Base-by-base conservation (phyloP, 495 filamentous ascomycete species). In the Tuber brumale region DNA sequence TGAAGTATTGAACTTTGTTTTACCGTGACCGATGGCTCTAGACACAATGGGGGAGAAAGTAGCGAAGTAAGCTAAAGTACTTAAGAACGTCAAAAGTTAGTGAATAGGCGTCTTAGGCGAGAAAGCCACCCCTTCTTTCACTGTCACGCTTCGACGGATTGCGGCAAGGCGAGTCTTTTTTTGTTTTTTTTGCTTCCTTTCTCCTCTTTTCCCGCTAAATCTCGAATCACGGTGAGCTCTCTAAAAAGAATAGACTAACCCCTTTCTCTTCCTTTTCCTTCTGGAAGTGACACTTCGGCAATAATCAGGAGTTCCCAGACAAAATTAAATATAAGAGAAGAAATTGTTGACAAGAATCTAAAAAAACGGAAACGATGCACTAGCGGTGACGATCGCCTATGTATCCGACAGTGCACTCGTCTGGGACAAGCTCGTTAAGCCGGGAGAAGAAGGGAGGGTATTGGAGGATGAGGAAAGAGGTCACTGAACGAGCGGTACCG, bases 261-360 rank as follows among this genome's bases (percentile, higher is more conserved):
- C 81, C 77, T 76, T 81, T 79, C 77, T 82, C 75, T 81, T 74
- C 81, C 72, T 74, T 72, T 66, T 75, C 76, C 37, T 41, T 37
- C 35, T 42, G 79, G 74, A 76, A 79, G 46, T 76, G 75, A 75
- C 74, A 42, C 76, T 74, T 71, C 39, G 69, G 45, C 72, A 77
- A 81, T 73, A 73, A 80, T 79, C 77, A 80, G 73, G 79, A 79
- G 73, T 79, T 75, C 71, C 78, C 76, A 69, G 77, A 76, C 73
- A 74, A 78, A 71, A 76, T 80, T 82, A 82, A 79, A 75, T 75
- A 77, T 82, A 82, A 57, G 74, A 61, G 79, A 82, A 81, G 81
- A 77, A 66, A 35, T 66, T 82, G 81, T 80, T 82, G 80, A 82
- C 81, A 82, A 82, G 80, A 82, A 82, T 75, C 72, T 80, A 82